Conservation (phyloP, 768 basidiomycete genomes). For the Ramaria sp. region DNA sequence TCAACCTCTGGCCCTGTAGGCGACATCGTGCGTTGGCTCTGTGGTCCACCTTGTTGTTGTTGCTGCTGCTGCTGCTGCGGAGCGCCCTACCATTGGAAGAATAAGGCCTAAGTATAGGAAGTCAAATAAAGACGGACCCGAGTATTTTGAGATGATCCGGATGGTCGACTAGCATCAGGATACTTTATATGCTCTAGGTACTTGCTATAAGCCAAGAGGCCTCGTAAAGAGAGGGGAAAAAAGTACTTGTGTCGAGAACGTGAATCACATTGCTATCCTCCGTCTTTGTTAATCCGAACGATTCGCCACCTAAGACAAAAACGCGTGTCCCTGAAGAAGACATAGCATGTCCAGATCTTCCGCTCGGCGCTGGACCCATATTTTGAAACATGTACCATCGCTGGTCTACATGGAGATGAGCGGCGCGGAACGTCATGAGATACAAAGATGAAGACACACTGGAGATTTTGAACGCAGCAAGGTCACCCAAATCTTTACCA, state of each 20-base stretch:
- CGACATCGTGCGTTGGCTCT: slow-evolving; percentile 12
- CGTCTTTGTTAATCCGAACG: slow-evolving; percentile 54
- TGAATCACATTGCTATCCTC: slow-evolving; percentile 83
- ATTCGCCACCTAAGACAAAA: slow-evolving; percentile 92
- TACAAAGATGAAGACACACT: slow-evolving; percentile 48
- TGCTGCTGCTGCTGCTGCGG: slow-evolving; percentile 19
- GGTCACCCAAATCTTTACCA: slow-evolving; percentile 88
- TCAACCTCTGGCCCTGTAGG: slow-evolving; percentile 21
- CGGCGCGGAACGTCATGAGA: not conserved
- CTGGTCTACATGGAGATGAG: slow-evolving; percentile 47
- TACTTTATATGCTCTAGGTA: slow-evolving; percentile 84
- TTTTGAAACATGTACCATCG: slow-evolving; percentile 99
- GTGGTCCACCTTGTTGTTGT: slow-evolving; percentile 18
- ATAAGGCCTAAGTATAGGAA: not conserved
- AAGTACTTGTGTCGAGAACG: slow-evolving; percentile 84
- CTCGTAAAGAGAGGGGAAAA: not conserved
- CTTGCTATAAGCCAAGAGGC: not conserved
- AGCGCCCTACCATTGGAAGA: slow-evolving; percentile 13
- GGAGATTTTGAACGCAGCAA: slow-evolving; percentile 94
- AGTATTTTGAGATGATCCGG: slow-evolving; percentile 10
- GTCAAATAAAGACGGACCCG: not conserved
- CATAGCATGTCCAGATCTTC: slow-evolving; percentile 97
- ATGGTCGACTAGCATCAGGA: slow-evolving; percentile 49
- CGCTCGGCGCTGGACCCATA: slow-evolving; percentile 92
- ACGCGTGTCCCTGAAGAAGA: slow-evolving; percentile 81